phyloP scores from a whole-genome alignment of 148 eudicot species.

The Rhododendron mucronatum region DNA sequence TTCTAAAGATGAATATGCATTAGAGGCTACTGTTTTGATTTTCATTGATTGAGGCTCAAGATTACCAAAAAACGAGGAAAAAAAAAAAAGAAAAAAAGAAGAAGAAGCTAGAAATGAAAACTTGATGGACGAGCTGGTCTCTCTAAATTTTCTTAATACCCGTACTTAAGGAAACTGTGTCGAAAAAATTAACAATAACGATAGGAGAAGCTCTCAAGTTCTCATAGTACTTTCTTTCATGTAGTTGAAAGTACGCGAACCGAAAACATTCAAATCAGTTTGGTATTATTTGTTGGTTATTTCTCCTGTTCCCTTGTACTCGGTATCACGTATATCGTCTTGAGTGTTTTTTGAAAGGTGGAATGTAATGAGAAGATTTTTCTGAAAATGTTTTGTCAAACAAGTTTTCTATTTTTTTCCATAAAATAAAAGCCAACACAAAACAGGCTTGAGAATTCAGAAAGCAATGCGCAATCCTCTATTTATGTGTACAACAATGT shows the following conservation, averaged over 20 bases:
- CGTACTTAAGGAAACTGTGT: too few relatives aligned
- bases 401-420: neutral
- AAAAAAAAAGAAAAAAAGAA: neutral
- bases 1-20: neutral
- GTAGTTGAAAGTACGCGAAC: neutral
- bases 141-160: neutral
- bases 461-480: neutral
- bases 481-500: neutral
- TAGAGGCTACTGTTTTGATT: neutral
- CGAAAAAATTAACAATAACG: too few relatives aligned
- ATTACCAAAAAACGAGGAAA: neutral
- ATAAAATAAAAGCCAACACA: neutral
- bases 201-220: too few relatives aligned
- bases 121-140: neutral
- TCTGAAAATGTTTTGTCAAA: neutral
- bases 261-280: neutral
- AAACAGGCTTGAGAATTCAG: neutral
- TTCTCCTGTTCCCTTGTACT: too few relatives aligned
- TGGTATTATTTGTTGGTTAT: too few relatives aligned
- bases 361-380: neutral
- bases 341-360: neutral
- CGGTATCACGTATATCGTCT: too few relatives aligned
- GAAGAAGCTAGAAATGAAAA: neutral
- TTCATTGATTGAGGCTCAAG: neutral
- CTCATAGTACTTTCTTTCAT: too few relatives aligned